Conservation (phyloP, 768 basidiomycete species). For the Phallus indusiatus region DNA sequence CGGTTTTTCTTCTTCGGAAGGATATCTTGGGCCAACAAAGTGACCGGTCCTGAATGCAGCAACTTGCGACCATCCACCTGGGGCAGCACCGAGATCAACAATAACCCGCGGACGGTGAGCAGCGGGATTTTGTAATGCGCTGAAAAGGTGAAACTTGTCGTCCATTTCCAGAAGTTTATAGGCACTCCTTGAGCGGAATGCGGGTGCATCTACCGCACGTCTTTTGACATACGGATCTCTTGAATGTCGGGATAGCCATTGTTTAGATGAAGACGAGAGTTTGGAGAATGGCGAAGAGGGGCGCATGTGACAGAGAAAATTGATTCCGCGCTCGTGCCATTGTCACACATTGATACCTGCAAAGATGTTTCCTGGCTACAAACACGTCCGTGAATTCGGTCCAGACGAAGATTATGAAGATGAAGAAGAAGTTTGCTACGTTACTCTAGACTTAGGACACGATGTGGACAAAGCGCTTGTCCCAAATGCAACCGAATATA, state of each 20-base stretch:
- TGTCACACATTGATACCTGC: not conserved
- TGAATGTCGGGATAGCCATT: conserved; percentile 64
- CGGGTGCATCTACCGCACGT: conserved; percentile 33
- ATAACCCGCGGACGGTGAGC: conserved; percentile 38
- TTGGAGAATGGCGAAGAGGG: conserved; percentile 16
- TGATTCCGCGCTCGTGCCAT: not conserved
- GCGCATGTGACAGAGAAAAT: too few species aligned
- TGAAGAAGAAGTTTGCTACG: conserved; percentile 51
- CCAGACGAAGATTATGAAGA: conserved; percentile 58
- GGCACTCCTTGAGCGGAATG: conserved; percentile 79
- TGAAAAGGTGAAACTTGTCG: conserved; percentile 40
- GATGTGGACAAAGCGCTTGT: conserved; percentile 63
- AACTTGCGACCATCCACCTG: conserved; percentile 93
- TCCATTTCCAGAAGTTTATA: conserved; percentile 87
- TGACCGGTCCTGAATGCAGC: conserved; percentile 49
- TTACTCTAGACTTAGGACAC: conserved; percentile 62
- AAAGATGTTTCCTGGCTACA: conserved; percentile 47
- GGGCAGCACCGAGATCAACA: conserved; percentile 86
- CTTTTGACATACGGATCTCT: conserved; percentile 63
- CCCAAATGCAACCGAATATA: conserved; percentile 58
- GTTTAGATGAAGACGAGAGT: conserved; percentile 33
- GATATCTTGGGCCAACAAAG: not conserved
- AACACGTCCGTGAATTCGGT: conserved; percentile 57
- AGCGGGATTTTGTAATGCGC: conserved; percentile 25
- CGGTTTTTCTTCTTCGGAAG: conserved; percentile 25